Evolutionary conservation across 768 basidiomycete genomes (phyloP).

Genomic region (Kwoniella newhampshirensis): DNA sequence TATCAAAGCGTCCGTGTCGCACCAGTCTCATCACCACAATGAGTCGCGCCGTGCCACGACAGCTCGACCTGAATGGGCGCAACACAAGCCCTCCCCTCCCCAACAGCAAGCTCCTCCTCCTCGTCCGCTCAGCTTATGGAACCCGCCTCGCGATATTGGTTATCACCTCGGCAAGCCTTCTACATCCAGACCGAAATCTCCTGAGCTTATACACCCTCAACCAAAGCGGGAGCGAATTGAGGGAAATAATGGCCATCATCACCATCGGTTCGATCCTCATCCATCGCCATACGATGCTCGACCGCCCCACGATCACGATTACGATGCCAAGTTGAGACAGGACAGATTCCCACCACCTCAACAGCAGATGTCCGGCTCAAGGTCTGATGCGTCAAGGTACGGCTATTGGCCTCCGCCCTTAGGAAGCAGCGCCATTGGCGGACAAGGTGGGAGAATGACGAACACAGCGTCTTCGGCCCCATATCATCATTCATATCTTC

Average conservation of each 20-base stretch:
- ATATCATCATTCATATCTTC: background rate
- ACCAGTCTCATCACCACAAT: background rate
- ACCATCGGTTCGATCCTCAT: background rate
- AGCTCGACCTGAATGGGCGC: background rate
- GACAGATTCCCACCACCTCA: background rate
- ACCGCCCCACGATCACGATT: slow-evolving; percentile 2
- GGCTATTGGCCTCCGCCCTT: background rate
- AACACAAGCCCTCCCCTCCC: background rate
- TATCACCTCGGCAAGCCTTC: background rate
- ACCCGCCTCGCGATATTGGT: background rate
- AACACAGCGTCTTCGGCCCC: background rate
- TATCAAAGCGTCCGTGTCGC: background rate
- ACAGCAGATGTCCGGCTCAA: background rate
- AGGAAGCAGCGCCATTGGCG: too few species aligned
- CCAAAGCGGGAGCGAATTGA: too few species aligned
- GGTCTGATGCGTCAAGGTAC: background rate
- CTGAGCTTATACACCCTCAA: background rate
- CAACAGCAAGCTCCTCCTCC: background rate
- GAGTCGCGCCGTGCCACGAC: background rate
- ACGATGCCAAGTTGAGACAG: too few species aligned
- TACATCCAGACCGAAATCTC: background rate
- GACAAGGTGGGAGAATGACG: background rate
- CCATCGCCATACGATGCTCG: background rate
- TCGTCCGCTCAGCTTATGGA: background rate
- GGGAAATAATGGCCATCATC: background rate